These are phyloP conservation scores for Boletellus emodensis DNA, from an alignment of 768 basidiomycete species.

Conservation along the genomic window DNA sequence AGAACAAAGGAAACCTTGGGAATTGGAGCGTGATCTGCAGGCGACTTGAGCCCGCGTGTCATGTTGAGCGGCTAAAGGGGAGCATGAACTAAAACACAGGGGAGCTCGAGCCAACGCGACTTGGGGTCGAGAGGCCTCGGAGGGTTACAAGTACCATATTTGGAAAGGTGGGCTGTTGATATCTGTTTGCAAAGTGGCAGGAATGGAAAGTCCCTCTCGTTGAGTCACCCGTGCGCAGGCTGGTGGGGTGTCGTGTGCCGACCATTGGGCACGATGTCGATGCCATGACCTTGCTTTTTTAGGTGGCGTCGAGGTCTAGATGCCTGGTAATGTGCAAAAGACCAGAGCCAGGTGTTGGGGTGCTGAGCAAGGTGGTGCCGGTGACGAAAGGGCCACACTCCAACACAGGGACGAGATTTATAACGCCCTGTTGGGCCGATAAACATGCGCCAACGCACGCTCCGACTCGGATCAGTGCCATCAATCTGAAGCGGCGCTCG, in stretches of 20 bases:
- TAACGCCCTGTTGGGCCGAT: neutral
- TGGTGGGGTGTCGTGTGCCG: no score
- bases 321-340: no score
- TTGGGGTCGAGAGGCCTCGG: constrained; percentile 1
- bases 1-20: constrained; percentile 68
- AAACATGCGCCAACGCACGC: neutral
- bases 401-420: no score
- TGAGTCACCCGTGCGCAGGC: no score
- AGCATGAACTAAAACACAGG: constrained; percentile 15
- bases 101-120: constrained; percentile 11
- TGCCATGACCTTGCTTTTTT: no score
- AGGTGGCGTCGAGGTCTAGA: no score
- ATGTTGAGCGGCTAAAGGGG: constrained; percentile 20
- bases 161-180: constrained; percentile 14
- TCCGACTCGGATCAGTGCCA: constrained; percentile 8
- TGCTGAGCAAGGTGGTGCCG: no score
- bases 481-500: neutral
- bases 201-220: constrained; percentile 7
- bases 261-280: no score
- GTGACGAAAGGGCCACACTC: no score
- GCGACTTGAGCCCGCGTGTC: constrained; percentile 38
- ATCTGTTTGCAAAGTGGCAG: constrained; percentile 6
- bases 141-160: constrained; percentile 14
- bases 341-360: no score
- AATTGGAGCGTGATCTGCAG: constrained; percentile 37